Conservation (phyloP, 352 stramenopile genomes). For the Globisporangium yorkense region DNA sequence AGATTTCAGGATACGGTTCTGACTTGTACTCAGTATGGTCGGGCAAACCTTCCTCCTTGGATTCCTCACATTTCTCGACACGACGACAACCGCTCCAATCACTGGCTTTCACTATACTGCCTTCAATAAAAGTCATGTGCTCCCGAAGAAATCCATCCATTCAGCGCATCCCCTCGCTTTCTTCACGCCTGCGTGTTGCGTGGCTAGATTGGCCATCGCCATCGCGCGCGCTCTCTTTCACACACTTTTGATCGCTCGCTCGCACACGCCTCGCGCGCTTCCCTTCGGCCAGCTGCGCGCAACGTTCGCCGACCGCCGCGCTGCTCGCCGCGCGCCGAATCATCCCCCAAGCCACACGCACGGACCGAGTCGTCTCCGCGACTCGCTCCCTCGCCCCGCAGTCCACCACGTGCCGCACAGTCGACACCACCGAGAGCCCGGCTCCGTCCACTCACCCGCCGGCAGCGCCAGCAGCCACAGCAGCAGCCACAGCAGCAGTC, state of each 20-base stretch:
- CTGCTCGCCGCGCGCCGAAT: background rate
- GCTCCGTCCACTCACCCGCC: background rate
- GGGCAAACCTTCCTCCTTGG: too few species aligned
- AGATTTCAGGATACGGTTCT: background rate
- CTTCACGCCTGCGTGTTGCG: background rate
- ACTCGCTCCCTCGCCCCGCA: conserved; percentile 3
- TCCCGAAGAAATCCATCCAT: conserved; percentile 8
- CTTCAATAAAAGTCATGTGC: conserved; percentile 1
- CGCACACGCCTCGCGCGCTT: background rate
- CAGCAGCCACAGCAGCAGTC: background rate
- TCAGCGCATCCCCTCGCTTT: background rate
- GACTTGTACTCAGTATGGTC: background rate
- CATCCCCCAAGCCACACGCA: background rate
- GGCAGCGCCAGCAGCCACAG: background rate
- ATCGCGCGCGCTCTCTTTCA: background rate
- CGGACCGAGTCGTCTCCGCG: conserved; percentile 1
- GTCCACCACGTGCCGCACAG: conserved; percentile 13
- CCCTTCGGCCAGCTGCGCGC: conserved; percentile 5
- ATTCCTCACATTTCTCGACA: background rate
- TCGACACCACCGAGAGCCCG: conserved; percentile 8
- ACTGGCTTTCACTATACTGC: background rate
- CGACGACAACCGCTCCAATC: background rate
- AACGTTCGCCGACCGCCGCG: conserved; percentile 2
- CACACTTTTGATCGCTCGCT: background rate
- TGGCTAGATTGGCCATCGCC: background rate